Percentiles rank a stretch among this genome's conserved stretches.
Conservation (phyloP, 768 basidiomycete species). For the Megacollybia marginata region DNA sequence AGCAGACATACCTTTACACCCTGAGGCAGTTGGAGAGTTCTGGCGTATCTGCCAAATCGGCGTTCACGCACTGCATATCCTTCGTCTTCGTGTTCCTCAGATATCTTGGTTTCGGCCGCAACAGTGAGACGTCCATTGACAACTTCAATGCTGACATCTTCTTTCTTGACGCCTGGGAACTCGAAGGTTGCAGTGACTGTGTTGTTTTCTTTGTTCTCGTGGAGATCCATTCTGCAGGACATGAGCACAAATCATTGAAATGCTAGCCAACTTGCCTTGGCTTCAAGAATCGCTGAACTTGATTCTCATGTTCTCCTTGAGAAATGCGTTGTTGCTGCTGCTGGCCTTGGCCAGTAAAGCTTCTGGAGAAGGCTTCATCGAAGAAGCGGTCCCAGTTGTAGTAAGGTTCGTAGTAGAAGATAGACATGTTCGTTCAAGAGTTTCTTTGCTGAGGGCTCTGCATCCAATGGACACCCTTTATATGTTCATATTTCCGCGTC, state of each 20-base stretch:
- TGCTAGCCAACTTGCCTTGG: conserved; percentile 20
- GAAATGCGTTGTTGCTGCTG: conserved; percentile 6
- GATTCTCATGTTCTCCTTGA: conserved; percentile 7
- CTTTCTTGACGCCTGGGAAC: conserved; percentile 48
- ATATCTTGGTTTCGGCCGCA: conserved; percentile 39
- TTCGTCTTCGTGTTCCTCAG: conserved; percentile 27
- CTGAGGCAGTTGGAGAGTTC: conserved; percentile 44
- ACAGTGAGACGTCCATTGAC: conserved; percentile 43
- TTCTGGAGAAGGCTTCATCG: conserved; percentile 25
- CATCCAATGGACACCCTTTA: no score
- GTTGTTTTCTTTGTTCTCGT: conserved; percentile 41
- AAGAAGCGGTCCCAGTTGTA: conserved; percentile 39
- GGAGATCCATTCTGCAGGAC: conserved; percentile 45
- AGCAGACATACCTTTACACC: conserved; percentile 40
- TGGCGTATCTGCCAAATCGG: conserved; percentile 36
- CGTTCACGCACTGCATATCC: conserved; percentile 46
- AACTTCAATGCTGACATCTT: conserved; percentile 47
- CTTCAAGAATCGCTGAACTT: conserved; percentile 12
- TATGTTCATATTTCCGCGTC: no score
- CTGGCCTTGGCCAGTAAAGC: not conserved
- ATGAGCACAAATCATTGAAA: not conserved
- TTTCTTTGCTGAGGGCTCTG: no score
- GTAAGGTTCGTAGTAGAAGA: conserved; percentile 37
- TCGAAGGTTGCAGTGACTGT: conserved; percentile 55
- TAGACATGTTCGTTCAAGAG: conserved; percentile 9